Evolutionary conservation across 2,329 filamentous ascomycete genomes (phyloP).

Genomic region (Talaromyces islandicus): DNA sequence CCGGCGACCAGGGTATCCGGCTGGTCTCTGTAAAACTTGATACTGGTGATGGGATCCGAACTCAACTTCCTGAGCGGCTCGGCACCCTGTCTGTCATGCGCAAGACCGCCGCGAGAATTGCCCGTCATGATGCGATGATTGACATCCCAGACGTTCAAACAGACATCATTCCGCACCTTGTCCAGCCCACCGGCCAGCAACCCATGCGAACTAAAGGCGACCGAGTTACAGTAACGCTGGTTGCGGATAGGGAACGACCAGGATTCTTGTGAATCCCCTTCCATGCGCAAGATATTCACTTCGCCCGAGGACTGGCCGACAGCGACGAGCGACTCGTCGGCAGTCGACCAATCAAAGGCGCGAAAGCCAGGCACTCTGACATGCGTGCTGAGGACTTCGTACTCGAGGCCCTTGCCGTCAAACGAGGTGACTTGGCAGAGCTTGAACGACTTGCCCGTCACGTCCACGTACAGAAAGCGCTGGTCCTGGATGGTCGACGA

Average conservation of each 20-base stretch:
- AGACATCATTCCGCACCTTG: conserved; percentile 58
- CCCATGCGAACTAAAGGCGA: conserved; percentile 53
- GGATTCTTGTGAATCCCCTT: conserved; percentile 42
- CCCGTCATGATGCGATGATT: conserved; percentile 40
- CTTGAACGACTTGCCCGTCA: conserved; percentile 53
- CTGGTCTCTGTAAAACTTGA: conserved; percentile 57
- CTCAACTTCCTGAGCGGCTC: conserved; percentile 55
- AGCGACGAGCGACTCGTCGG: conserved; percentile 52
- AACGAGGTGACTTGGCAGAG: conserved; percentile 47
- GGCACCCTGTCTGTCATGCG: conserved; percentile 22
- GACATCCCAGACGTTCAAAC: conserved; percentile 60
- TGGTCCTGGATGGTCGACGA: conserved; percentile 48
- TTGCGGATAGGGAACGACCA: conserved; percentile 54
- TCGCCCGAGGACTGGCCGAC: conserved; percentile 58
- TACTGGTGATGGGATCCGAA: conserved; percentile 57
- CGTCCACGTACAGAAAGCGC: conserved; percentile 58
- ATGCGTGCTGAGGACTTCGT: conserved; percentile 49
- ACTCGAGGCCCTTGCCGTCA: conserved; percentile 38
- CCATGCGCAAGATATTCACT: conserved; percentile 52
- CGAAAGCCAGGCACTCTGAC: conserved; percentile 56
- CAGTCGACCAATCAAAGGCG: conserved; percentile 61
- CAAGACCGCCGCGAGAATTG: conserved; percentile 23
- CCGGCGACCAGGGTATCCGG: conserved; percentile 57
- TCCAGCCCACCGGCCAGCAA: conserved; percentile 58
- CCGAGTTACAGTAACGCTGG: conserved; percentile 59